A percentile compares a stretch with the other conserved stretches of the same genome.
Evolutionary conservation across 371 early-diverging fungal species (phyloP).

Genomic region (Fennellomyces sp.): DNA sequence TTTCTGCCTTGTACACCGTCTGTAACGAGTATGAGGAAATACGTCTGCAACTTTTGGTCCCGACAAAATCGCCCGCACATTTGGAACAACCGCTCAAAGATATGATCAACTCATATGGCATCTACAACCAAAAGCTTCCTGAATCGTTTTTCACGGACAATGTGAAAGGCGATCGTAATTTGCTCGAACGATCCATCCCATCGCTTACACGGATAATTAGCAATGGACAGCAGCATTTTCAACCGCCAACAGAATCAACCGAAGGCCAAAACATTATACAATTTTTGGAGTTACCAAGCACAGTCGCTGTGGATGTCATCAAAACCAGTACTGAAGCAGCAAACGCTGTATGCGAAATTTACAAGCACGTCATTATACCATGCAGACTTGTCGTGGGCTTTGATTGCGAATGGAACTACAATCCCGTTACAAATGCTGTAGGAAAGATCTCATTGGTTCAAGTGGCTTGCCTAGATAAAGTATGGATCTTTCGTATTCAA

Average conservation of each 20-base stretch:
- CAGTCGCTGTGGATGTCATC: not conserved
- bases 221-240: not conserved
- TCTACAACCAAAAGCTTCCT: not conserved
- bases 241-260: too few relatives aligned
- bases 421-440: not conserved
- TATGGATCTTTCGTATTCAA: not conserved
- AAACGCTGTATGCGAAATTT: too few relatives aligned
- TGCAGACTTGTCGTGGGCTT: not conserved
- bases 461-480: not conserved
- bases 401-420: not conserved
- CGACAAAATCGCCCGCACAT: not conserved
- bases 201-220: not conserved
- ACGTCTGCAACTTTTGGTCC: not conserved
- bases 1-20: not conserved
- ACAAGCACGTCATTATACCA: too few relatives aligned
- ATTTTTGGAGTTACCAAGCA: not conserved
- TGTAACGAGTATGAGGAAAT: slow-evolving; percentile 4
- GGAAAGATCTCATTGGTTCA: not conserved
- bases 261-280: too few relatives aligned
- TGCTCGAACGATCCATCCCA: not conserved
- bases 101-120: not conserved
- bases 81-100: not conserved
- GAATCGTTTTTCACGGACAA: not conserved
- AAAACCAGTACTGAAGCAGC: too few relatives aligned
- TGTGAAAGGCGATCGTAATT: not conserved